These are phyloP conservation scores for Lentinus tigrinus DNA, from an alignment of 768 basidiomycete genomes.

Conservation along the genomic window DNA sequence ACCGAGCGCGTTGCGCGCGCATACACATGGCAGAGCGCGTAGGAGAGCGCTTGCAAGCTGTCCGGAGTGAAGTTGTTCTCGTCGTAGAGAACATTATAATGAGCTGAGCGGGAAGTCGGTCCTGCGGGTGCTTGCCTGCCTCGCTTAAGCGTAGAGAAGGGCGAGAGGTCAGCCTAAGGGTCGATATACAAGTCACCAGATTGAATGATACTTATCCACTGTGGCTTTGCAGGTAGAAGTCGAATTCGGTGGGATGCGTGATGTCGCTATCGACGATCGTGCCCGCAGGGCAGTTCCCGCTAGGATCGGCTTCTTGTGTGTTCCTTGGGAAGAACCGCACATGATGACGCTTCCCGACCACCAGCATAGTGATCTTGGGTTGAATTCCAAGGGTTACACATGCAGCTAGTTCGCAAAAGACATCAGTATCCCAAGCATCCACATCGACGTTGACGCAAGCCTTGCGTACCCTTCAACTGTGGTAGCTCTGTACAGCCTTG, in stretches of 20 bases:
- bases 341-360: constrained; percentile 80
- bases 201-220: constrained; percentile 41
- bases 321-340: constrained; percentile 58
- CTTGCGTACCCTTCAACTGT: constrained; percentile 14
- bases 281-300: constrained; percentile 74
- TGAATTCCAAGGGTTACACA: constrained; percentile 57
- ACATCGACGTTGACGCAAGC: not conserved
- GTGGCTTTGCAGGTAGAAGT: constrained; percentile 79
- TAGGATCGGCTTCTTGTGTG: constrained; percentile 51
- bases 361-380: constrained; percentile 69
- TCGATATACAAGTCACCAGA: no score
- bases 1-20: constrained; percentile 79
- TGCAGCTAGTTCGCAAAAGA: constrained; percentile 52
- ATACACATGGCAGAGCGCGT: constrained; percentile 78
- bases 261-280: constrained; percentile 75
- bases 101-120: constrained; percentile 61
- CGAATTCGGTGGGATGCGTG: constrained; percentile 69
- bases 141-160: constrained; percentile 48
- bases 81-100: constrained; percentile 51
- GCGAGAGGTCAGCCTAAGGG: constrained; percentile 9
- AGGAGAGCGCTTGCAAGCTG: constrained; percentile 67
- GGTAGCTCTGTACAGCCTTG: constrained; percentile 19
- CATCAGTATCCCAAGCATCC: constrained; percentile 8
- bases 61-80: constrained; percentile 69
- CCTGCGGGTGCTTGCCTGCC: no score